These are phyloP conservation scores for Osmanthus fragrans DNA, from an alignment of 257 asterid species.

Conservation along the genomic window DNA sequence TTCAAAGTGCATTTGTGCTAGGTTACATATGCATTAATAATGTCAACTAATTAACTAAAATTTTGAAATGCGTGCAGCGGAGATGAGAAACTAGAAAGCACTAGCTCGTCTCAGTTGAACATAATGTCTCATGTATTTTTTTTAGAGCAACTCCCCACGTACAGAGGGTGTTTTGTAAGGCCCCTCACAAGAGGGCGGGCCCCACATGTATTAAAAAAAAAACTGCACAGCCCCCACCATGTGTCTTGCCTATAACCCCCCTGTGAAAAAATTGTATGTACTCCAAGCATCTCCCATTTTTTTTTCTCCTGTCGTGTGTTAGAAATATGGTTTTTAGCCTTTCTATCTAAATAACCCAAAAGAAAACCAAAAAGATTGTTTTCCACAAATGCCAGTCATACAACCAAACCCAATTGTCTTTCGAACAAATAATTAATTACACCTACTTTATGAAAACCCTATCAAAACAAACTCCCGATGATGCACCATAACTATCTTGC, in stretches of 20 bases:
- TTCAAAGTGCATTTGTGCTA: not conserved
- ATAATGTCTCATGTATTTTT: not conserved
- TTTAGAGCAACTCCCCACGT: too few relatives aligned
- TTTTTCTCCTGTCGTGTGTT: not conserved
- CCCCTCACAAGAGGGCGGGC: too few relatives aligned
- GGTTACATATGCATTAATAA: not conserved
- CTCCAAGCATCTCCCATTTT: too few relatives aligned
- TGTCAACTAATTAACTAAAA: not conserved
- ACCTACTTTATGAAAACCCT: not conserved
- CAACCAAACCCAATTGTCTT: not conserved
- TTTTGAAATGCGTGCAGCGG: not conserved
- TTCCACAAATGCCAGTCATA: not conserved
- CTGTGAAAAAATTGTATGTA: too few relatives aligned
- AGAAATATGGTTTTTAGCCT: not conserved
- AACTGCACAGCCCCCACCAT: too few relatives aligned
- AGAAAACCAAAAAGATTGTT: not conserved
- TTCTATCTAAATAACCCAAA: not conserved
- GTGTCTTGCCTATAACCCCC: too few relatives aligned
- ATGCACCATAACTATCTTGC: not conserved
- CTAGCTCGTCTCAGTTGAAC: not conserved
- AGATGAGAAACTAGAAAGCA: too few relatives aligned
- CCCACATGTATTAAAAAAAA: too few relatives aligned
- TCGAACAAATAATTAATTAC: not conserved
- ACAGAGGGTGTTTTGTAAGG: too few relatives aligned
- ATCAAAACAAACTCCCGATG: not conserved